Percentiles rank a stretch among this genome's conserved stretches.
phyloP scores from a whole-genome alignment of 441 rosid species.

The Jatropha multifida region DNA sequence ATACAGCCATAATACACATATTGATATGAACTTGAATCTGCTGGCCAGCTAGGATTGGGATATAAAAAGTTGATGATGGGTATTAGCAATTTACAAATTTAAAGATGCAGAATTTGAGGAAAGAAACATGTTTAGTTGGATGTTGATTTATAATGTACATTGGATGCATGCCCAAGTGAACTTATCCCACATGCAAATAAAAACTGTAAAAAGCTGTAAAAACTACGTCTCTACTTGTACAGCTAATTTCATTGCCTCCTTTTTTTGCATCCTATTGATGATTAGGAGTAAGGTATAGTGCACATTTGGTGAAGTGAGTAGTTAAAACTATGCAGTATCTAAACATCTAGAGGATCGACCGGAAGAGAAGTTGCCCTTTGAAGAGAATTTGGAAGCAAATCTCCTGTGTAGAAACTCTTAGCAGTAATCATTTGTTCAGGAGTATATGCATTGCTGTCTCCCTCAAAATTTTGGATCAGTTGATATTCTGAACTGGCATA shows the following conservation, averaged over 20 bases:
- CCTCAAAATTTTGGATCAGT: conserved; percentile 22
- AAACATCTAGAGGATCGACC: conserved; percentile 74
- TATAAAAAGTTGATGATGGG: neutral
- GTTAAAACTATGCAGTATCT: conserved; percentile 16
- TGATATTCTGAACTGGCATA: conserved; percentile 17
- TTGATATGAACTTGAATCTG: neutral
- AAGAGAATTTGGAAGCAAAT: conserved; percentile 53
- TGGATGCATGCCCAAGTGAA: conserved; percentile 3
- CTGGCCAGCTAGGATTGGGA: neutral
- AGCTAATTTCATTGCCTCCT: conserved; percentile 17
- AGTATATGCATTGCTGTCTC: conserved; percentile 20
- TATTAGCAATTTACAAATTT: neutral
- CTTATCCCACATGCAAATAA: neutral
- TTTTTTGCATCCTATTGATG: neutral
- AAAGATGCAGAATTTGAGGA: no score
- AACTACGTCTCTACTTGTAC: conserved; percentile 15
- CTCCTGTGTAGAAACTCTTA: conserved; percentile 37
- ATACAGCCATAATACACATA: neutral
- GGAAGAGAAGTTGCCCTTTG: conserved; percentile 81
- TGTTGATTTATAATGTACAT: conserved; percentile 1
- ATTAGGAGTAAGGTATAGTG: neutral
- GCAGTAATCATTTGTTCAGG: conserved; percentile 34
- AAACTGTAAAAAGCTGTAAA: conserved; percentile 5
- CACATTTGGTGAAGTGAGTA: conserved; percentile 10
- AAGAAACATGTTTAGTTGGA: neutral